Conservation (phyloP, 2,329 filamentous ascomycete species). For the Colletotrichum scovillei region DNA sequence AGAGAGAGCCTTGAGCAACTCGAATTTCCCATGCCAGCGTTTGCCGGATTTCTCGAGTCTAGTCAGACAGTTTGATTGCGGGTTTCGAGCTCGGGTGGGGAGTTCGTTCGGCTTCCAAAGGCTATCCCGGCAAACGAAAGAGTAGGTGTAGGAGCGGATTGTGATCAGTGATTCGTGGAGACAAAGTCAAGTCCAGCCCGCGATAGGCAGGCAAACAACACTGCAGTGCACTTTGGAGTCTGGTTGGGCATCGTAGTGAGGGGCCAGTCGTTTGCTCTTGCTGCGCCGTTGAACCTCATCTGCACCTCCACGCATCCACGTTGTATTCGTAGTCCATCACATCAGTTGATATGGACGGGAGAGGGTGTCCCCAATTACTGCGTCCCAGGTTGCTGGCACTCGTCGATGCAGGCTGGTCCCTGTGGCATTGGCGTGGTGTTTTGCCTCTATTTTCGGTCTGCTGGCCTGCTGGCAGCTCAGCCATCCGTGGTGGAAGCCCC, state of each 20-base stretch:
- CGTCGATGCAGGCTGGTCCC: background rate
- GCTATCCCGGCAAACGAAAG: background rate
- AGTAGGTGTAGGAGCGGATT: background rate
- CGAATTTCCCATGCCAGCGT: background rate
- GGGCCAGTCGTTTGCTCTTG: background rate
- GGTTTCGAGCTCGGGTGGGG: background rate
- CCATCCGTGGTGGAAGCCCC: background rate
- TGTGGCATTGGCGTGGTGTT: background rate
- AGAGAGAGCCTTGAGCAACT: background rate
- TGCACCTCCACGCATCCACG: background rate
- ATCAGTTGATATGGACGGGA: background rate
- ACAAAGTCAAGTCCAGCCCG: background rate
- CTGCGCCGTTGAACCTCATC: background rate
- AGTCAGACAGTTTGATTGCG: background rate
- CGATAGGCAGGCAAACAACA: conserved; percentile 3
- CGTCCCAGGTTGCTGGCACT: background rate
- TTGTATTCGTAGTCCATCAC: background rate
- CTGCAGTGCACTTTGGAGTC: background rate
- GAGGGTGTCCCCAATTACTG: background rate
- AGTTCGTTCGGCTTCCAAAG: background rate
- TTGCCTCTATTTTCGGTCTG: background rate
- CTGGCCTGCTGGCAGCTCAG: background rate
- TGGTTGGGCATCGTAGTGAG: background rate
- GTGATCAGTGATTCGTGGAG: background rate
- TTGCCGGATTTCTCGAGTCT: background rate